These are phyloP conservation scores for Rhodomyrtus psidioides DNA, from an alignment of 441 rosid species.

Conservation along the genomic window DNA sequence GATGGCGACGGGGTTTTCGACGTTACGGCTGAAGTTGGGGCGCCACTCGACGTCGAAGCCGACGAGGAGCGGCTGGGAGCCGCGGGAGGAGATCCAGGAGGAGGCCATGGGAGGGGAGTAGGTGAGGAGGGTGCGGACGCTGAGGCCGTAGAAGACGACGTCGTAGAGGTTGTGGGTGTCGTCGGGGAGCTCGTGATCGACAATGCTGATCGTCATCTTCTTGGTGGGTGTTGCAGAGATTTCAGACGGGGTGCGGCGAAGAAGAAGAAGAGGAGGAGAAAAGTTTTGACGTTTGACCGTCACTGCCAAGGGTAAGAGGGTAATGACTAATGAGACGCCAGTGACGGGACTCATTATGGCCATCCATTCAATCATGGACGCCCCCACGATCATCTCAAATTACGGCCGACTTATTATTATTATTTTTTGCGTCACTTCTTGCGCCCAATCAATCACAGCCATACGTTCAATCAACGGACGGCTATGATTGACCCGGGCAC, in stretches of 20 bases:
- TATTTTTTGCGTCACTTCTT: no score
- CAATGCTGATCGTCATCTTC: slow-evolving; percentile 17
- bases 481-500: no score
- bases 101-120: slow-evolving; percentile 19
- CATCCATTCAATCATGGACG: no score
- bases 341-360: no score
- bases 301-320: neutral
- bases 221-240: neutral
- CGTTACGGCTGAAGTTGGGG: slow-evolving; percentile 19
- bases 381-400: no score
- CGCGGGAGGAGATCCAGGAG: slow-evolving; percentile 28
- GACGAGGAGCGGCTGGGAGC: slow-evolving; percentile 17
- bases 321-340: no score
- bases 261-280: slow-evolving; percentile 9
- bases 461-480: no score
- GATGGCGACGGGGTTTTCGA: slow-evolving; percentile 22
- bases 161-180: slow-evolving; percentile 35
- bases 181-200: slow-evolving; percentile 20
- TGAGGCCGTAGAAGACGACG: slow-evolving; percentile 23
- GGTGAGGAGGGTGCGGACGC: slow-evolving; percentile 35
- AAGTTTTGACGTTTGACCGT: neutral
- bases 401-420: no score
- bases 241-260: slow-evolving; percentile 1
- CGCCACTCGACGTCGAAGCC: slow-evolving; percentile 65
- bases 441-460: no score